Percentiles rank a stretch among this genome's conserved stretches.
These are phyloP conservation scores for Trichoderma oligosporum DNA, from an alignment of 2,329 filamentous ascomycete genomes.

Conservation along the genomic window DNA sequence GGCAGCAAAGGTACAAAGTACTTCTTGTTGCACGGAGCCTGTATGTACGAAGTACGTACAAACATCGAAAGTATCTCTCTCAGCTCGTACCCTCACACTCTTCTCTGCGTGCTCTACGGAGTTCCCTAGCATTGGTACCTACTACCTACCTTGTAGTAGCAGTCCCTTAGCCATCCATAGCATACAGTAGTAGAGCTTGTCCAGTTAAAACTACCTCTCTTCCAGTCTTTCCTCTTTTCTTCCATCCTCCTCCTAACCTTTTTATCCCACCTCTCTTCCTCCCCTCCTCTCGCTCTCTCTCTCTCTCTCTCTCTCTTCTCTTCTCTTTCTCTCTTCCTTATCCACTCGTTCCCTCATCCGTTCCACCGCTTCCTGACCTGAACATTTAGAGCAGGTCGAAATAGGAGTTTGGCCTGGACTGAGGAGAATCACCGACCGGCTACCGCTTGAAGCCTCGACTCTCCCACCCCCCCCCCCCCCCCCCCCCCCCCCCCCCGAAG, in stretches of 20 bases:
- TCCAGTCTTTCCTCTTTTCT: slow-evolving; percentile 54
- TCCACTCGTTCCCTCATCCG: slow-evolving; percentile 55
- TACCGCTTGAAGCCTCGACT: slow-evolving; percentile 26
- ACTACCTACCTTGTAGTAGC: too few species aligned
- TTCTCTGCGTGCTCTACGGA: neutral
- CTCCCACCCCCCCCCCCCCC: slow-evolving; percentile 19
- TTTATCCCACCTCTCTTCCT: slow-evolving; percentile 35
- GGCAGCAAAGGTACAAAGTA: neutral
- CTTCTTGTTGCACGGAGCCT: slow-evolving; percentile 4
- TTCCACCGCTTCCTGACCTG: slow-evolving; percentile 47
- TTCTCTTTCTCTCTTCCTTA: slow-evolving; percentile 40
- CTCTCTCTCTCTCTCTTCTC: slow-evolving; percentile 35
- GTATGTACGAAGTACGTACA: neutral
- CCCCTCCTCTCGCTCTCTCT: slow-evolving; percentile 44
- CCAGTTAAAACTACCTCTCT: slow-evolving; percentile 44
- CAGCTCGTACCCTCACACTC: slow-evolving; percentile 17
- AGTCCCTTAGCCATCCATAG: neutral
- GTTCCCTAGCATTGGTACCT: neutral
- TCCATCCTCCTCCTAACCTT: slow-evolving; percentile 53
- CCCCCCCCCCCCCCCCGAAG: slow-evolving; percentile 26
- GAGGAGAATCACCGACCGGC: slow-evolving; percentile 34
- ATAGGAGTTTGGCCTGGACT: slow-evolving; percentile 31
- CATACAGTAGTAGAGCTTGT: slow-evolving; percentile 14
- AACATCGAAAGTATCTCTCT: neutral
- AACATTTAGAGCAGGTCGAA: slow-evolving; percentile 34